These are phyloP conservation scores for Aureobasidium subglaciale DNA, from an alignment of 2,329 filamentous ascomycete genomes.

Conservation along the genomic window DNA sequence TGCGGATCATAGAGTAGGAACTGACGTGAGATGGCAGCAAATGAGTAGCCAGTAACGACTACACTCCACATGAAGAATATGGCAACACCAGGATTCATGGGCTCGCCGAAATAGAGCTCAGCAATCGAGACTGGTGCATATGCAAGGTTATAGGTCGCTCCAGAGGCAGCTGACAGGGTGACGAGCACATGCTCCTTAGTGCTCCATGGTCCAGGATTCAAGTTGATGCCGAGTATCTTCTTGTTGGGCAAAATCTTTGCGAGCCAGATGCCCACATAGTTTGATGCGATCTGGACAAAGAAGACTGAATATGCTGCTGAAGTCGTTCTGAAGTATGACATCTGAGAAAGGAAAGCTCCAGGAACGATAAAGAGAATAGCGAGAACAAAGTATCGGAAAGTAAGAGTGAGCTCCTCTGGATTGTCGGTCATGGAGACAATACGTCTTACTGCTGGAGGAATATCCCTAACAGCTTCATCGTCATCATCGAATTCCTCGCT, in stretches of 20 bases:
- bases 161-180: conserved; percentile 34
- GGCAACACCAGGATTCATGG: conserved; percentile 46
- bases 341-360: conserved; percentile 51
- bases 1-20: conserved; percentile 53
- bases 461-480: conserved; percentile 36
- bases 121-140: conserved; percentile 49
- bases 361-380: conserved; percentile 50
- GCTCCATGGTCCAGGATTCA: conserved; percentile 52
- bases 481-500: conserved; percentile 31
- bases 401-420: conserved; percentile 48
- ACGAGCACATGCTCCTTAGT: conserved; percentile 54
- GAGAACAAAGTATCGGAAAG: conserved; percentile 54
- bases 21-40: conserved; percentile 51
- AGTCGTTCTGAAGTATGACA: conserved; percentile 52
- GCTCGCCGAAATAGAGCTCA: conserved; percentile 50
- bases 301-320: conserved; percentile 54
- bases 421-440: conserved; percentile 54
- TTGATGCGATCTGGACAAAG: conserved; percentile 54
- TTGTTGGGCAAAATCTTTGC: conserved; percentile 45
- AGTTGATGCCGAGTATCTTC: conserved; percentile 43
- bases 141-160: conserved; percentile 19
- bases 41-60: conserved; percentile 53
- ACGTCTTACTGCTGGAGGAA: conserved; percentile 50
- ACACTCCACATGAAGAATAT: conserved; percentile 56
- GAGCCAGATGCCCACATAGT: conserved; percentile 49